A percentile compares a stretch with the other conserved stretches of the same genome.
These are phyloP conservation scores for Solanum corneliomulleri DNA, from an alignment of 257 asterid genomes.

Conservation along the genomic window DNA sequence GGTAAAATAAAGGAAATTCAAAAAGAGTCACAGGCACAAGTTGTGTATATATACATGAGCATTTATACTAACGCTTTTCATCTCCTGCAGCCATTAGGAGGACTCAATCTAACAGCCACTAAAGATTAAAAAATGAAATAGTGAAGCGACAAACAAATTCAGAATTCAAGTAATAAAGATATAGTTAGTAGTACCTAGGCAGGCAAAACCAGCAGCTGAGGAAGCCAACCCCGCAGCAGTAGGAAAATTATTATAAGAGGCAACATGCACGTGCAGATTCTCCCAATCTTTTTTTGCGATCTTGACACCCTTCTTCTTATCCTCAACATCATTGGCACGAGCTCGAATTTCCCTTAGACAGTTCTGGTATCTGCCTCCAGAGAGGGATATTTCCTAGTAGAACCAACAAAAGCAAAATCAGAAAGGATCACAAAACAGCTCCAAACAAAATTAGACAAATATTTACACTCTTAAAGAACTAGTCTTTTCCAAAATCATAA, in stretches of 20 bases:
- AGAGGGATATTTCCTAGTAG: conserved; percentile 79
- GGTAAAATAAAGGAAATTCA: background rate
- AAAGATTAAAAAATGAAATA: background rate
- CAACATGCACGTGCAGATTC: conserved; percentile 69
- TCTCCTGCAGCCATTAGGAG: background rate
- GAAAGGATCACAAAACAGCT: background rate
- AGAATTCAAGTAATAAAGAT: background rate
- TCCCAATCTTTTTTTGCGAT: conserved; percentile 79
- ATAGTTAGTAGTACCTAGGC: conserved; percentile 56
- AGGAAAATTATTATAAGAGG: conserved; percentile 89
- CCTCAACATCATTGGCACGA: conserved; percentile 79
- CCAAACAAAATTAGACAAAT: background rate
- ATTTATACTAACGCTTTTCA: background rate
- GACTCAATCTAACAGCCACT: background rate
- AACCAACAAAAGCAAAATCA: conserved; percentile 1
- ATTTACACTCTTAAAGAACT: background rate
- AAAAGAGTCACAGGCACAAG: background rate
- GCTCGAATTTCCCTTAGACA: conserved; percentile 88
- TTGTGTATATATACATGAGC: background rate
- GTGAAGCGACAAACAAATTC: background rate
- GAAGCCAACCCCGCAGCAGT: conserved; percentile 99
- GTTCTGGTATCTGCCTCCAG: conserved; percentile 81
- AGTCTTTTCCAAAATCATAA: background rate
- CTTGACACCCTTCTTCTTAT: conserved; percentile 71
- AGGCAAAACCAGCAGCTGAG: conserved; percentile 98